A percentile compares a stretch with the other conserved stretches of the same genome.
Conservation (phyloP, 805 yeast species). For the Ogataea pilisensis region DNA sequence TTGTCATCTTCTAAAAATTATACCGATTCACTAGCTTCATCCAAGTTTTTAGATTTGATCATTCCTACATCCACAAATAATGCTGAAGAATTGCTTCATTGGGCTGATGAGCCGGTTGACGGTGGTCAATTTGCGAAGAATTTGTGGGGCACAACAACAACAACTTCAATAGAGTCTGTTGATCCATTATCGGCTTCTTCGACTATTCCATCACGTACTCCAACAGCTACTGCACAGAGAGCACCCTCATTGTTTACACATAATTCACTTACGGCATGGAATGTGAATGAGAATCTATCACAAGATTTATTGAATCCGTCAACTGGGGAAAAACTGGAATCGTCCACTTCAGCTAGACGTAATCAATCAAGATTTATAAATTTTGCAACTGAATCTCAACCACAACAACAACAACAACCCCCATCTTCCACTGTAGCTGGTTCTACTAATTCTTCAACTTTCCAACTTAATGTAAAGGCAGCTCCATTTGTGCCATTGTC, state of each 20-base stretch:
- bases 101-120: conserved; percentile 19
- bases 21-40: conserved; percentile 1
- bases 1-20: no score
- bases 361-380: background rate
- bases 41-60: conserved; percentile 6
- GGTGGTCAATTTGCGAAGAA: conserved; percentile 10
- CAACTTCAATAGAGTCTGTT: no score
- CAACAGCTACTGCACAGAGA: no score
- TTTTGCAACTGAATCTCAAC: background rate
- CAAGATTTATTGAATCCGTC: no score
- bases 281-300: background rate
- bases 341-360: background rate
- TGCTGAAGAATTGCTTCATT: conserved; percentile 9
- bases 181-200: background rate
- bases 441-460: background rate
- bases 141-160: conserved; percentile 13
- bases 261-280: no score
- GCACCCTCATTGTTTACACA: no score
- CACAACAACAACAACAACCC: background rate
- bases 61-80: conserved; percentile 3
- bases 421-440: no score
- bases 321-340: no score
- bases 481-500: background rate
- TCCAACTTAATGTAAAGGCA: background rate
- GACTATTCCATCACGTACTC: no score